Percentiles rank a stretch among this genome's conserved stretches.
These are phyloP conservation scores for Tulasnella sp. DNA, from an alignment of 768 basidiomycete genomes.

Conservation along the genomic window DNA sequence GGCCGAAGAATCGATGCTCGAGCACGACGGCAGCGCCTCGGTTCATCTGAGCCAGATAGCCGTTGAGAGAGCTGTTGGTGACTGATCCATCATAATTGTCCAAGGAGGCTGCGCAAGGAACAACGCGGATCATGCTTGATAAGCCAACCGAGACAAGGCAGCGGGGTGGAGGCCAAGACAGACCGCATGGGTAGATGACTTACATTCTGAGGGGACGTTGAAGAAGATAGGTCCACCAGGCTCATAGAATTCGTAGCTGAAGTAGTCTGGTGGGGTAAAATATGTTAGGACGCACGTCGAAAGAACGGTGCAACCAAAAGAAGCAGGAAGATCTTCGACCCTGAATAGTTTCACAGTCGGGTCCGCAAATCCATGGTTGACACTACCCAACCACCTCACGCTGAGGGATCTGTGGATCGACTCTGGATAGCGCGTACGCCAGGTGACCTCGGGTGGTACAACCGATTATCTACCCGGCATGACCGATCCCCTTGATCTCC, in stretches of 20 bases:
- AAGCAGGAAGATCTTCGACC: no score
- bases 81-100: constrained; percentile 4
- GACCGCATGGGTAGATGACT: background rate
- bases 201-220: constrained; percentile 5
- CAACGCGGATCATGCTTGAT: background rate
- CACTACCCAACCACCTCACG: no score
- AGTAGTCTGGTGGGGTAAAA: no score
- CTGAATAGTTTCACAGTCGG: no score
- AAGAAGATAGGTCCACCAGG: constrained; percentile 11
- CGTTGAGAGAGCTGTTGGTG: constrained; percentile 3
- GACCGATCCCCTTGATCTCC: no score
- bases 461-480: no score
- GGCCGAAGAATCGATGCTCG: constrained; percentile 9
- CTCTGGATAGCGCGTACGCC: no score
- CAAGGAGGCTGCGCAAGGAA: background rate
- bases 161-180: background rate
- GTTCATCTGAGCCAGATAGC: constrained; percentile 9
- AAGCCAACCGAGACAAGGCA: background rate
- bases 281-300: background rate
- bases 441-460: no score
- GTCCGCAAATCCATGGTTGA: no score
- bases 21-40: constrained; percentile 9
- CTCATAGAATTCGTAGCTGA: constrained; percentile 14
- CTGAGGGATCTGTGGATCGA: no score
- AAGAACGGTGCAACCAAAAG: background rate